Evolutionary conservation across 228 moss, liverwort and hornwort species (phyloP), one percentile per base, ranked within the genome.

Genomic region (Sphagnum fallax): DNA sequence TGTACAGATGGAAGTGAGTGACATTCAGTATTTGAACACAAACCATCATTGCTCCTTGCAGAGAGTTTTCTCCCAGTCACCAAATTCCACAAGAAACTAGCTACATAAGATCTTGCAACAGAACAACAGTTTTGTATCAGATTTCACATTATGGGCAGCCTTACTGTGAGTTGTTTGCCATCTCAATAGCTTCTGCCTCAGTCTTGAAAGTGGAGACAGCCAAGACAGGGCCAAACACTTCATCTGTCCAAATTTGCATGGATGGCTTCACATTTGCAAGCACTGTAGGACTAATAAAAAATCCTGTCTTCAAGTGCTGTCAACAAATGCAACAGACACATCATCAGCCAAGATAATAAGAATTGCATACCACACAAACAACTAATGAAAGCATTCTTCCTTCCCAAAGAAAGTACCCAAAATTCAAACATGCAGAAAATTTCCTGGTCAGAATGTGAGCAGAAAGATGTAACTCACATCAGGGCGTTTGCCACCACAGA

Each of bases 161-260:
- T 67, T 88, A 98, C 98, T 94, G 87, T 18, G 94, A 82, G 67
- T 98, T 86, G 71, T 98, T 98, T 58, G 94, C 98, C 76, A 93
- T 75, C 58, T 68, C 70, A 75, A 98, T 78, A 51, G 92, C 98
- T 77, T 98, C 92, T 67, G 92, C 98, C 65, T 98, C 98, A 0
- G 94, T 87, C 67, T 83, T 90, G 76, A 98, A 98, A 32, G 89
- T 90, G 60, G 94, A 88, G 49, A 94, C 90, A 63, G 98, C 75
- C 79, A 98, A 79, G 6, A 98, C 98, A 61, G 98, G 98, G 50
- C 98, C 98, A 77, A 98, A 98, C 14, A 98, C 98, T 78, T 98
- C 98, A 50, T 98, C 98, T 61, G 75, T 88, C 98, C 98, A 98
- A 48, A 98, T 78, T 80, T 92, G 92, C 98, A 98, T 98, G 49